These are phyloP conservation scores for Alternaria arborescens DNA, from an alignment of 2,329 filamentous ascomycete species.

Conservation along the genomic window DNA sequence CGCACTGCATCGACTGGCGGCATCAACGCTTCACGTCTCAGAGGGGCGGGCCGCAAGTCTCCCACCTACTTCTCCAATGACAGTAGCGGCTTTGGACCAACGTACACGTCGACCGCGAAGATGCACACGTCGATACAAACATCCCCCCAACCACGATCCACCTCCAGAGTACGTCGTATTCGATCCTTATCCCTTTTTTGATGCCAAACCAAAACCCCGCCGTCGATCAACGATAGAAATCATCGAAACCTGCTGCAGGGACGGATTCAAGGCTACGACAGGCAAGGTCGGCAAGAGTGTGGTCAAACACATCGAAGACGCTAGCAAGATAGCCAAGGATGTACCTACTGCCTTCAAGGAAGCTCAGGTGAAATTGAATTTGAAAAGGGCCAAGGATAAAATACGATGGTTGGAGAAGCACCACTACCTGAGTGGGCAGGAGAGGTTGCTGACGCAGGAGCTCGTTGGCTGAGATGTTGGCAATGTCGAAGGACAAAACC, in stretches of 20 bases:
- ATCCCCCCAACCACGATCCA: background rate
- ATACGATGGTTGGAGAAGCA: conserved; percentile 9
- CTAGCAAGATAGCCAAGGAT: conserved; percentile 6
- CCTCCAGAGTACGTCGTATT: conserved; percentile 9
- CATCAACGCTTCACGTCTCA: background rate
- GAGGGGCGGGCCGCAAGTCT: background rate
- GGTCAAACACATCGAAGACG: conserved; percentile 3
- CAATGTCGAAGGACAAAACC: background rate
- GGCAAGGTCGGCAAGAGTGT: conserved; percentile 6
- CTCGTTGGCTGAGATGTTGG: background rate
- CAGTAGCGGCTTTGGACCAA: background rate
- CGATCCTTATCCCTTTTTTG: conserved; percentile 9
- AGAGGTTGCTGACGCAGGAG: conserved; percentile 1
- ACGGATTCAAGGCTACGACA: conserved; percentile 1
- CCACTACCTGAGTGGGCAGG: conserved; percentile 4
- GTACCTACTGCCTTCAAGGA: conserved; percentile 2
- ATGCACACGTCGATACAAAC: background rate
- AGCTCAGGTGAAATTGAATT: conserved; percentile 3
- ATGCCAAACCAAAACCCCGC: background rate
- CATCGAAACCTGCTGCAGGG: background rate
- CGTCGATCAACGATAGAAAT: background rate
- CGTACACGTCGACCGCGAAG: background rate
- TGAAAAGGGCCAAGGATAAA: conserved; percentile 5
- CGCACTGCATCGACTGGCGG: background rate
- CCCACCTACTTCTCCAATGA: background rate